These are phyloP conservation scores for Pinus albicaulis DNA, from an alignment of 75 land plant species.

Conservation along the genomic window DNA sequence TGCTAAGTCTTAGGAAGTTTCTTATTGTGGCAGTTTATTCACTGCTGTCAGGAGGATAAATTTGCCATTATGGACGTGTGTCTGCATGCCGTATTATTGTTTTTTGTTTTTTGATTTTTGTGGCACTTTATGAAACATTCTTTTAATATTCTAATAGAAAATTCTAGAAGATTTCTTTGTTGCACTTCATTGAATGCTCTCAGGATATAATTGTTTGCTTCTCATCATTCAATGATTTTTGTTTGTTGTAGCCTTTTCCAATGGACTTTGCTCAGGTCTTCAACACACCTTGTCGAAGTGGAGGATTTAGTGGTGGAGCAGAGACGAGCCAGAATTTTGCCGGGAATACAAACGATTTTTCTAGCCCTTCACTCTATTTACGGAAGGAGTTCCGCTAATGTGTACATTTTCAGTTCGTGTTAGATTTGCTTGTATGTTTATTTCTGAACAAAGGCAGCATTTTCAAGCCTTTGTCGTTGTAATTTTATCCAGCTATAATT, in stretches of 20 bases:
- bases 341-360: slow-evolving; percentile 5
- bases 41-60: too few species aligned
- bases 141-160: too few species aligned
- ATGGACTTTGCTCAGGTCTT: slow-evolving; percentile 3
- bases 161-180: too few species aligned
- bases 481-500: slow-evolving; percentile 10
- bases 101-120: not conserved
- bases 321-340: slow-evolving; percentile 3
- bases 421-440: slow-evolving; percentile 3
- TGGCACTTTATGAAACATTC: not conserved
- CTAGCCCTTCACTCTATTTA: slow-evolving; percentile 15
- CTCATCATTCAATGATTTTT: slow-evolving; percentile 3
- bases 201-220: not conserved
- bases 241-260: slow-evolving; percentile 2
- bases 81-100: not conserved
- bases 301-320: slow-evolving; percentile 5
- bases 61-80: too few species aligned
- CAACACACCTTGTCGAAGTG: slow-evolving; percentile 11
- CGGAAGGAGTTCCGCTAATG: slow-evolving; percentile 14
- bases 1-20: too few species aligned
- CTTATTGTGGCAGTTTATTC: too few species aligned
- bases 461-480: slow-evolving; percentile 8
- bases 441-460: slow-evolving; percentile 6
- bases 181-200: too few species aligned
- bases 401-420: not conserved